phyloP scores from a whole-genome alignment of 305 asterid genomes.

The Nicotiana rustica region DNA sequence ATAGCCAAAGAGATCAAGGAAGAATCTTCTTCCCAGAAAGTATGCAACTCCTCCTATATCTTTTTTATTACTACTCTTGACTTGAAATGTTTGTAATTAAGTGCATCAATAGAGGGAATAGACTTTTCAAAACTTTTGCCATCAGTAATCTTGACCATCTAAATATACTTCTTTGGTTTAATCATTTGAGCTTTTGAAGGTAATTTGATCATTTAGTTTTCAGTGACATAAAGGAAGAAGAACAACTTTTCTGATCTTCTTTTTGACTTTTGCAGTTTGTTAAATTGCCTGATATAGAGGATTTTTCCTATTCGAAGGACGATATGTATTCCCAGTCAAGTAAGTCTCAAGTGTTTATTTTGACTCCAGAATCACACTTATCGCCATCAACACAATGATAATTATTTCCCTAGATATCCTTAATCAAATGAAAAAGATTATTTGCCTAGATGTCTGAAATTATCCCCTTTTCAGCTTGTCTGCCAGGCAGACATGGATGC shows the following conservation, averaged over 20 bases:
- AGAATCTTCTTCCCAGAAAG: slow-evolving; percentile 52
- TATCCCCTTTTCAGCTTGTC: not conserved
- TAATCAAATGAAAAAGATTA: not conserved
- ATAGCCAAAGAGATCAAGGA: slow-evolving; percentile 47
- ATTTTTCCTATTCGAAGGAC: slow-evolving; percentile 70
- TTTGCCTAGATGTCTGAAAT: not conserved
- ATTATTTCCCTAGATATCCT: not conserved
- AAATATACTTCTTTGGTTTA: not conserved
- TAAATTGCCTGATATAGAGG: slow-evolving; percentile 85
- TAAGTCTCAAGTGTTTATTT: slow-evolving; percentile 49
- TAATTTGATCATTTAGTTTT: slow-evolving; percentile 16
- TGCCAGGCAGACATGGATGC: not conserved
- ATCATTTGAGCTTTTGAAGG: slow-evolving; percentile 14
- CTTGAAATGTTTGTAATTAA: not conserved
- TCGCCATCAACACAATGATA: not conserved
- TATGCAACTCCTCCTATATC: not conserved
- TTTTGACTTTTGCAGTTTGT: slow-evolving; percentile 55
- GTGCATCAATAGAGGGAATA: not conserved
- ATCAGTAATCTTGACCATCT: not conserved
- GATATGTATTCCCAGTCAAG: slow-evolving; percentile 50
- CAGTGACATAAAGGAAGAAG: not conserved
- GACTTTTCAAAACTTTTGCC: not conserved
- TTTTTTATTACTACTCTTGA: slow-evolving; percentile 10
- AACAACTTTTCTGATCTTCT: not conserved
- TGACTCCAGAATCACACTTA: not conserved